Conservation (phyloP, 2,329 filamentous ascomycete species). For the Zelopaecilomyces penicillatus region DNA sequence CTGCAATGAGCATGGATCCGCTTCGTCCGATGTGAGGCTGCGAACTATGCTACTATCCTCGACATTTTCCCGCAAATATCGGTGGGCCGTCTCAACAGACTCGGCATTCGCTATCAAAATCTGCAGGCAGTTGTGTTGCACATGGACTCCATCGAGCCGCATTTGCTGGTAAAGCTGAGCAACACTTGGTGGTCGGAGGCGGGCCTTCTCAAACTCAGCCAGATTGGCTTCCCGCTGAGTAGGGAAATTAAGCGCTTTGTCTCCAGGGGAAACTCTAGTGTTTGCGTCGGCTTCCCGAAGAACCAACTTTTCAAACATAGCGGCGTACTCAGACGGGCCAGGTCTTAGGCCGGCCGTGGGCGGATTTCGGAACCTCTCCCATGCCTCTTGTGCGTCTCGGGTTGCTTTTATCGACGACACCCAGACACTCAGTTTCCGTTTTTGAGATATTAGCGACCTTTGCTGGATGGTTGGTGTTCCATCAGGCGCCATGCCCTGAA, state of each 20-base stretch:
- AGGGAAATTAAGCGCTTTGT: conserved; percentile 42
- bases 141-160: conserved; percentile 38
- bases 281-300: conserved; percentile 20
- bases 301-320: conserved; percentile 52
- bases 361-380: conserved; percentile 39
- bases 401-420: conserved; percentile 50
- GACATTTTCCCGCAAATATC: conserved; percentile 41
- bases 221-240: conserved; percentile 37
- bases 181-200: conserved; percentile 51
- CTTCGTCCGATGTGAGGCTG: conserved; percentile 14
- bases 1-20: conserved; percentile 16
- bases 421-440: conserved; percentile 32
- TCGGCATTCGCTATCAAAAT: conserved; percentile 47
- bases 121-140: conserved; percentile 41
- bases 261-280: conserved; percentile 44
- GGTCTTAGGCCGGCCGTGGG: conserved; percentile 26
- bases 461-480: conserved; percentile 50
- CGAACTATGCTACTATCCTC: conserved; percentile 7
- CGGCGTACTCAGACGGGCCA: conserved; percentile 40
- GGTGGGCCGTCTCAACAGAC: conserved; percentile 36
- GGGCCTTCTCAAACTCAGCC: conserved; percentile 56
- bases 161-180: conserved; percentile 53
- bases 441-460: conserved; percentile 15
- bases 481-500: conserved; percentile 44
- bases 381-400: conserved; percentile 53